Percentiles rank a stretch among this genome's conserved stretches.
Evolutionary conservation across 257 asterid species (phyloP).

Genomic region (Solanum microdontum): DNA sequence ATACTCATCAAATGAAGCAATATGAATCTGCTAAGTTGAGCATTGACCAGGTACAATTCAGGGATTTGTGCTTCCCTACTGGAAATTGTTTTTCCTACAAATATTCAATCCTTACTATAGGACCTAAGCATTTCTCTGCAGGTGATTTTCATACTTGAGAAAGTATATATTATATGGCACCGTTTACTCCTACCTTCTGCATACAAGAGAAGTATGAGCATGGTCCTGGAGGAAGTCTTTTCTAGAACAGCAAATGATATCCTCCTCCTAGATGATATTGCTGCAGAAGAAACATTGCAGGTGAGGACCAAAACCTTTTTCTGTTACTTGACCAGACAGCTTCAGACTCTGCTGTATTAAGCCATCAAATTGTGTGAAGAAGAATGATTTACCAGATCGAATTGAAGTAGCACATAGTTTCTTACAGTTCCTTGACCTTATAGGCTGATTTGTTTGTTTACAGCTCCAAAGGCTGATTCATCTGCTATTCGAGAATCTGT

Average conservation of each 20-base stretch:
- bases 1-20: slow-evolving; percentile 70
- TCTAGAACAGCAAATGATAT: slow-evolving; percentile 67
- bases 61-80: background rate
- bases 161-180: slow-evolving; percentile 92
- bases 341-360: background rate
- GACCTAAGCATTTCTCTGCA: slow-evolving; percentile 18
- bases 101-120: background rate
- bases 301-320: slow-evolving; percentile 15
- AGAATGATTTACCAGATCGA: background rate
- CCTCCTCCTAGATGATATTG: slow-evolving; percentile 89
- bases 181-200: slow-evolving; percentile 66
- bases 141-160: slow-evolving; percentile 93
- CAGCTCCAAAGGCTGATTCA: slow-evolving; percentile 82
- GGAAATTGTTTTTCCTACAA: background rate
- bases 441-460: background rate
- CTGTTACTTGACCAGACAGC: background rate
- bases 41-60: slow-evolving; percentile 61
- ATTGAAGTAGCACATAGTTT: background rate
- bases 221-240: slow-evolving; percentile 64
- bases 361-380: background rate
- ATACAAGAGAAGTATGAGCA: slow-evolving; percentile 61
- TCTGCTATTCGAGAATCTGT: slow-evolving; percentile 67
- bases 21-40: slow-evolving; percentile 87
- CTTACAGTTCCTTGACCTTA: background rate
- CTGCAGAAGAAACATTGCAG: slow-evolving; percentile 97